A percentile compares a stretch with the other conserved stretches of the same genome.
Conservation (phyloP, 371 early-diverging fungal genomes). For the Rhizopus stolonifer region DNA sequence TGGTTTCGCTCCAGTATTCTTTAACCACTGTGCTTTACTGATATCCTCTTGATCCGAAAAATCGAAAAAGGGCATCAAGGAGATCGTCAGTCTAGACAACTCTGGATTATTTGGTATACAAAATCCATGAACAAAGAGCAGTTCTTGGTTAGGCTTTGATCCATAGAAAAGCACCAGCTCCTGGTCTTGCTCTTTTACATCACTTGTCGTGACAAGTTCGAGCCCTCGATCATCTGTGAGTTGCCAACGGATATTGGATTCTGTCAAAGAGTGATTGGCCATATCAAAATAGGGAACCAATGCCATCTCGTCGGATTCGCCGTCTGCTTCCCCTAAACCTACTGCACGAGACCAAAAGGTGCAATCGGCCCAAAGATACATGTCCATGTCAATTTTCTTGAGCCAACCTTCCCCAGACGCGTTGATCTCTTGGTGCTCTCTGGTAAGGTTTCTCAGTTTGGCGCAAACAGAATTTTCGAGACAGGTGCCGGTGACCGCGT, state of each 20-base stretch:
- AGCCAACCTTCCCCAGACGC: constrained; percentile 27
- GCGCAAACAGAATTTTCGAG: constrained; percentile 38
- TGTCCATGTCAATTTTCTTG: constrained; percentile 29
- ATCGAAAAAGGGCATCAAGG: constrained; percentile 21
- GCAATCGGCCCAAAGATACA: constrained; percentile 54
- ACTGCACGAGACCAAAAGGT: constrained; percentile 56
- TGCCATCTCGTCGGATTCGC: constrained; percentile 1
- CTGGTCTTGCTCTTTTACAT: background rate
- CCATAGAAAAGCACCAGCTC: constrained; percentile 57
- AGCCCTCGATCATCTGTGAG: constrained; percentile 3
- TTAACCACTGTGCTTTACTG: constrained; percentile 24
- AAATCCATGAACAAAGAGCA: constrained; percentile 64
- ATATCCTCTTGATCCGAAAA: background rate
- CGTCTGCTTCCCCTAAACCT: constrained; percentile 18
- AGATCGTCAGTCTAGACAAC: constrained; percentile 14
- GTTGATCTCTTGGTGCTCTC: constrained; percentile 12
- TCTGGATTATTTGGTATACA: constrained; percentile 37
- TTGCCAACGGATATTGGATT: constrained; percentile 54
- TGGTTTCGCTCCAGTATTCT: constrained; percentile 9
- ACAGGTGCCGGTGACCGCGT: constrained; percentile 36
- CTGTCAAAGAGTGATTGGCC: constrained; percentile 48
- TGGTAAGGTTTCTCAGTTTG: constrained; percentile 27
- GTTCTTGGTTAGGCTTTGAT: constrained; percentile 63
- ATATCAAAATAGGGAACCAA: constrained; percentile 61
- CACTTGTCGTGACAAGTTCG: background rate